These are phyloP conservation scores for Aspergillus awamori DNA, from an alignment of 2,329 filamentous ascomycete species.

Conservation along the genomic window DNA sequence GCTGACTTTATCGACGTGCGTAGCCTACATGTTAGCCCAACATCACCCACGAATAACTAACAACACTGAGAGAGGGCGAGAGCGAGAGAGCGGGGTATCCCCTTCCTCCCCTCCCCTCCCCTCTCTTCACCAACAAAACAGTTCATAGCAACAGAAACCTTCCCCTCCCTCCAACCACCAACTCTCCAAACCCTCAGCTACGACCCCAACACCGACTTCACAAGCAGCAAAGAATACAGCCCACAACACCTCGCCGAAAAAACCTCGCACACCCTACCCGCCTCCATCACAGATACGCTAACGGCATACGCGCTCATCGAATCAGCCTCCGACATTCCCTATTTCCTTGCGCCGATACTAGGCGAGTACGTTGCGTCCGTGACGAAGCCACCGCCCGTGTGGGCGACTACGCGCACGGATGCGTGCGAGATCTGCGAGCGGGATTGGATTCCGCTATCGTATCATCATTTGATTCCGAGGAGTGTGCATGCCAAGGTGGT, in stretches of 20 bases:
- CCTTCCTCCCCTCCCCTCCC: neutral
- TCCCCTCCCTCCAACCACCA: slow-evolving; percentile 61
- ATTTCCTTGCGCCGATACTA: slow-evolving; percentile 66
- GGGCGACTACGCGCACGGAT: slow-evolving; percentile 57
- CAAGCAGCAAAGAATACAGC: slow-evolving; percentile 58
- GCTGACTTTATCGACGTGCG: slow-evolving; percentile 74
- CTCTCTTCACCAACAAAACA: slow-evolving; percentile 28
- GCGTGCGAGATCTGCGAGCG: slow-evolving; percentile 77
- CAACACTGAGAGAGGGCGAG: neutral
- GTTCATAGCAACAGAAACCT: slow-evolving; percentile 73
- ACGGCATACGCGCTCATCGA: slow-evolving; percentile 66
- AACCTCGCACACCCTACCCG: slow-evolving; percentile 56
- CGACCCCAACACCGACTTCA: slow-evolving; percentile 53
- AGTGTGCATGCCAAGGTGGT: slow-evolving; percentile 74
- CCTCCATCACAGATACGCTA: slow-evolving; percentile 67
- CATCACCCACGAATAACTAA: neutral
- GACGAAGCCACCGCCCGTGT: slow-evolving; percentile 66
- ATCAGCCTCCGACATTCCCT: slow-evolving; percentile 47
- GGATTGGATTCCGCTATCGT: slow-evolving; percentile 74
- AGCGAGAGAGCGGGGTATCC: neutral
- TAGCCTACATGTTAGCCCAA: neutral
- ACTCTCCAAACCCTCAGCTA: slow-evolving; percentile 66
- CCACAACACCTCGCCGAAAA: slow-evolving; percentile 52
- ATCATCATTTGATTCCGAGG: slow-evolving; percentile 84
- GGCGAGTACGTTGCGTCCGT: slow-evolving; percentile 62